These are phyloP conservation scores for Fallopia convolvulus DNA, from an alignment of 148 eudicot genomes.

Conservation along the genomic window DNA sequence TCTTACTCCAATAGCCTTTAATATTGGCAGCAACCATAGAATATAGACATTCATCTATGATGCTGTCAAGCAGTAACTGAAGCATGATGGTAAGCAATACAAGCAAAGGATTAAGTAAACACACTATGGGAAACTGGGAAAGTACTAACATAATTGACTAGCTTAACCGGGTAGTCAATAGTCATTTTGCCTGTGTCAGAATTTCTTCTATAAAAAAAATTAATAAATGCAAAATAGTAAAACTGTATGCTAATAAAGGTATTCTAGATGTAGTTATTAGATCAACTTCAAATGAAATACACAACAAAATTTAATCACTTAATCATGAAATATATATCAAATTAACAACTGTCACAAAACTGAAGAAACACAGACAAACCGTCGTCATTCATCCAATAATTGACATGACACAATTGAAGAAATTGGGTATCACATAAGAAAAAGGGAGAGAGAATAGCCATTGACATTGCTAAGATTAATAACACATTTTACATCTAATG, in stretches of 20 bases:
- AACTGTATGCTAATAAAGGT: not conserved
- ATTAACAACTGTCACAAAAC: not conserved
- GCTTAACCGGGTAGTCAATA: not conserved
- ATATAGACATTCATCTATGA: not conserved
- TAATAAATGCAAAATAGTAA: not conserved
- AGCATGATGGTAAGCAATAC: not conserved
- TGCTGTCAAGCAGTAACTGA: not conserved
- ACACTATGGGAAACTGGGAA: not conserved
- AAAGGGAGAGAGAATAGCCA: not conserved
- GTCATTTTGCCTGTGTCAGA: not conserved
- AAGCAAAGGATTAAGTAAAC: not conserved
- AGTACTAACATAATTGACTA: not conserved
- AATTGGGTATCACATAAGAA: not conserved
- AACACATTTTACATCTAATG: not conserved
- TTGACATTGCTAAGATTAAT: not conserved
- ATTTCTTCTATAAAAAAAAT: not conserved
- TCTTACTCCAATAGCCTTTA: not conserved
- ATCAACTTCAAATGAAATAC: not conserved
- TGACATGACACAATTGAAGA: not conserved
- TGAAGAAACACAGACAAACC: not conserved
- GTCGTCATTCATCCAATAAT: not conserved
- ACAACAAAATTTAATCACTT: not conserved
- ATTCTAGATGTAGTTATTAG: not conserved
- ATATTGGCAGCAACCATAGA: not conserved
- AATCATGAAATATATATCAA: not conserved